Conservation (phyloP, 768 basidiomycete genomes). For the Kwoniella dendrophila region DNA sequence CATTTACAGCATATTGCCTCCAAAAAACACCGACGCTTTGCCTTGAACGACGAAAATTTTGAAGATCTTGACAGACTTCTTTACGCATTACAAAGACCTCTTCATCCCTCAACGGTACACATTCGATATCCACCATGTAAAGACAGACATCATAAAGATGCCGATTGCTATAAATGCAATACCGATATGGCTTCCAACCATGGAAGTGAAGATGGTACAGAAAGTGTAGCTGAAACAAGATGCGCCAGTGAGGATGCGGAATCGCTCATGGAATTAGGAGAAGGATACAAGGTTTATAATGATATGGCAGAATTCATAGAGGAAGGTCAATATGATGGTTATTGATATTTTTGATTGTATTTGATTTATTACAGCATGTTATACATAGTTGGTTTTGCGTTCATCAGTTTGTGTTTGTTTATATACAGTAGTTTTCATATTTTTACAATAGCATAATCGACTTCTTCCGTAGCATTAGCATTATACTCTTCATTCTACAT, state of each 20-base stretch:
- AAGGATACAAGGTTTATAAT: not conserved
- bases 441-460: not conserved
- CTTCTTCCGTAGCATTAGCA: conserved; percentile 8
- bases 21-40: conserved; percentile 79
- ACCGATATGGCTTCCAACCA: conserved; percentile 10
- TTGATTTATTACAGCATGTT: not conserved
- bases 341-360: not conserved
- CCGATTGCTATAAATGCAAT: conserved; percentile 18
- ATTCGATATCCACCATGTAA: conserved; percentile 27
- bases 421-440: not conserved
- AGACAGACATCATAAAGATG: conserved; percentile 16
- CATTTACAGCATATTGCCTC: conserved; percentile 68
- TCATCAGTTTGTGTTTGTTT: conserved; percentile 1
- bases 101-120: conserved; percentile 12
- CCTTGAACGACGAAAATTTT: conserved; percentile 75
- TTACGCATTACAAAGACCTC: conserved; percentile 36
- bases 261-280: not conserved
- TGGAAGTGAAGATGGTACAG: conserved; percentile 4
- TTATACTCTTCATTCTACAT: not conserved
- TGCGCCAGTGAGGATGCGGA: not conserved
- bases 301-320: not conserved
- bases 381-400: not conserved
- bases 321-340: not conserved
- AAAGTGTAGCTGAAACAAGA: not conserved
- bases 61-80: conserved; percentile 75